phyloP scores from a whole-genome alignment of 345 rosid genomes.

The Citrus maxima region DNA sequence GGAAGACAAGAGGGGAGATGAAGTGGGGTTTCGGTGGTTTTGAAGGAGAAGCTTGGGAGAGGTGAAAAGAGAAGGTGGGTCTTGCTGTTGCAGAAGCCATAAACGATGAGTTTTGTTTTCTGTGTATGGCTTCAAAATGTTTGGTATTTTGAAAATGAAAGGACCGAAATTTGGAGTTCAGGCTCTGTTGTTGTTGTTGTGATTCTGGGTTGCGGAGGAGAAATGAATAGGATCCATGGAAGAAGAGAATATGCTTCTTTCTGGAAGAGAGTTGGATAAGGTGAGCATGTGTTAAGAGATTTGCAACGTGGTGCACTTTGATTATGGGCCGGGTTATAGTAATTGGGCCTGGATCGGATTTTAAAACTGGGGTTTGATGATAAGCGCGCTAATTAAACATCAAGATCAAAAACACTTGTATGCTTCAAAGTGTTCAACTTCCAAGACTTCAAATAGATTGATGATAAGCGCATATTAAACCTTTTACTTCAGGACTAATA shows the following conservation, averaged over 20 bases:
- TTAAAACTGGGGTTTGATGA: neutral
- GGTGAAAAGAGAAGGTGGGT: conserved; percentile 60
- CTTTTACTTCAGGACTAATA: too few relatives aligned
- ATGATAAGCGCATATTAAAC: too few relatives aligned
- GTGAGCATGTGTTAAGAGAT: conserved; percentile 14
- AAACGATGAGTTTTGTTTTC: neutral
- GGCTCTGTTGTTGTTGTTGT: neutral
- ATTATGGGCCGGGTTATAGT: neutral
- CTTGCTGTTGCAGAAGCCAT: conserved; percentile 74
- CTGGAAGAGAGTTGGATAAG: conserved; percentile 28
- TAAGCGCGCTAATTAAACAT: too few relatives aligned
- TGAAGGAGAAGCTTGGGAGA: conserved; percentile 28
- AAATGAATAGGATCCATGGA: conserved; percentile 40
- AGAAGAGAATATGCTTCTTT: conserved; percentile 28
- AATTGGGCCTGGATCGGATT: neutral
- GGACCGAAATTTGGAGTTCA: neutral
- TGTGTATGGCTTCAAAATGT: neutral
- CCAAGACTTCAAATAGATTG: too few relatives aligned
- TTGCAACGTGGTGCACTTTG: neutral
- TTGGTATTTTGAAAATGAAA: neutral
- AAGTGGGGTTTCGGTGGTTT: conserved; percentile 11
- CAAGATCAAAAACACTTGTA: too few relatives aligned
- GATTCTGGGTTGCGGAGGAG: conserved; percentile 36
- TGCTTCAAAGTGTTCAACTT: too few relatives aligned
- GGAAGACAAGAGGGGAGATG: conserved; percentile 3